Evolutionary conservation across 306 rosid species (phyloP), one percentile per base, ranked within the genome.

Genomic region (Hippophae gyantsensis): DNA sequence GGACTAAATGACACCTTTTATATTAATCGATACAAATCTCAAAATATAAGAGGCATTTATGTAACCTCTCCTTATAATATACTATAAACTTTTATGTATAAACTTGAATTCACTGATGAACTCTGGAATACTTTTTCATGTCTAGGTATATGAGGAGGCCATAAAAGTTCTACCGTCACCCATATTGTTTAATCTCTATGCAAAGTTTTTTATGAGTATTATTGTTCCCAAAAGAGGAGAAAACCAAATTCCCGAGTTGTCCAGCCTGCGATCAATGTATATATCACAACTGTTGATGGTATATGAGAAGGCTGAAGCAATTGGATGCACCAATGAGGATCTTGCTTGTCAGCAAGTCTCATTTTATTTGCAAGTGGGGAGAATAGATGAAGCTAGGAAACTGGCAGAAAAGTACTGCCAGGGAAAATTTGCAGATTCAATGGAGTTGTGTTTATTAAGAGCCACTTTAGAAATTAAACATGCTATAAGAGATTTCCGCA

Each of bases 101-200:
- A 9, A 58, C 32, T 1, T 32, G 66, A 43, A 51, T 69, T 50
- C 46, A 73, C 45, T 66, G 65, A 54, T 42, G 32, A 56, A 72
- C 26, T 42, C 13, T 53, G 60, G 64, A 61, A 11, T 51, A 25
- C 13, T 56, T 79, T 57, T 14, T 58, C 23, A 59, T 67, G 73
- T 41, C 25, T 69, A 92, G 99, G 86, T 85, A 65, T 92, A 79
- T 64, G 95, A 87, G 83, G 96, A 85, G 68, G 96, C 90, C 74
- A 63, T 88, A 65, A 65, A 69, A 72, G 64, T 54, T 63, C 56
- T 82, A 47, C 90, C 95, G 58, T 80, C 80, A 3, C 79, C 81
- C 66, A 52, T 54, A 47, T 61, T 86, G 81, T 82, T 76, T 72
- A 55, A 70, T 60, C 54, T 76, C 61, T 82, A 83, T 78, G 78